phyloP scores from a whole-genome alignment of 176 grass and related monocot species.

The Dactylis glomerata region DNA sequence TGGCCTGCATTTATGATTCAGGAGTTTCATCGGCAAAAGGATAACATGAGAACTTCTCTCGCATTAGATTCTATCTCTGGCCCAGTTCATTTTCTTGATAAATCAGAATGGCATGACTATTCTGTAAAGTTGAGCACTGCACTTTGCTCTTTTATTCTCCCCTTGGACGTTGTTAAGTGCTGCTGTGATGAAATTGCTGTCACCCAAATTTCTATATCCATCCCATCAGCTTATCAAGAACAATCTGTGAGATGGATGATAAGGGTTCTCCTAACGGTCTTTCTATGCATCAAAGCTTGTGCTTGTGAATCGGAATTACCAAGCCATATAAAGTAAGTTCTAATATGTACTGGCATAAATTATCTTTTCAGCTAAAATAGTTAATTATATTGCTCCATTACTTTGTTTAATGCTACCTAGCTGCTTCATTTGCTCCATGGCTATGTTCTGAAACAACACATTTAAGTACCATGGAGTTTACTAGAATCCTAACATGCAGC shows the following conservation, averaged over 20 bases:
- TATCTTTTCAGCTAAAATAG: slow-evolving; percentile 1
- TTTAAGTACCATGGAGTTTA: slow-evolving; percentile 5
- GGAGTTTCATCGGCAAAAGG: slow-evolving; percentile 46
- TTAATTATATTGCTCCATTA: background rate
- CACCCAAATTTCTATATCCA: slow-evolving; percentile 49
- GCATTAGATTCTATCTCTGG: slow-evolving; percentile 32
- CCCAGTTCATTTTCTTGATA: slow-evolving; percentile 44
- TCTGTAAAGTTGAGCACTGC: slow-evolving; percentile 65
- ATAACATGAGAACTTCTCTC: slow-evolving; percentile 3
- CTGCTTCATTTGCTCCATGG: slow-evolving; percentile 2
- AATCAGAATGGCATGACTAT: slow-evolving; percentile 74
- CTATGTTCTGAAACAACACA: background rate
- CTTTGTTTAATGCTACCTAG: background rate
- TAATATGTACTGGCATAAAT: background rate
- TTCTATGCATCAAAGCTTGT: slow-evolving; percentile 75
- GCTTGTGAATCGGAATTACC: slow-evolving; percentile 56
- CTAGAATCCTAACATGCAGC: background rate
- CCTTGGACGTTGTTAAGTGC: slow-evolving; percentile 57
- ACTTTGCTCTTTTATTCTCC: slow-evolving; percentile 81
- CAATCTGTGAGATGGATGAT: slow-evolving; percentile 87
- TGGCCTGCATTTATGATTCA: slow-evolving; percentile 88
- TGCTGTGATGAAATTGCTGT: slow-evolving; percentile 39
- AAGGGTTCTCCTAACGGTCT: slow-evolving; percentile 75
- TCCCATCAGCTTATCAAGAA: slow-evolving; percentile 69
- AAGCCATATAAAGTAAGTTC: slow-evolving; percentile 69